Base-by-base conservation (phyloP, 176 grass and related monocot genomes). In the Pharus latifolius region DNA sequence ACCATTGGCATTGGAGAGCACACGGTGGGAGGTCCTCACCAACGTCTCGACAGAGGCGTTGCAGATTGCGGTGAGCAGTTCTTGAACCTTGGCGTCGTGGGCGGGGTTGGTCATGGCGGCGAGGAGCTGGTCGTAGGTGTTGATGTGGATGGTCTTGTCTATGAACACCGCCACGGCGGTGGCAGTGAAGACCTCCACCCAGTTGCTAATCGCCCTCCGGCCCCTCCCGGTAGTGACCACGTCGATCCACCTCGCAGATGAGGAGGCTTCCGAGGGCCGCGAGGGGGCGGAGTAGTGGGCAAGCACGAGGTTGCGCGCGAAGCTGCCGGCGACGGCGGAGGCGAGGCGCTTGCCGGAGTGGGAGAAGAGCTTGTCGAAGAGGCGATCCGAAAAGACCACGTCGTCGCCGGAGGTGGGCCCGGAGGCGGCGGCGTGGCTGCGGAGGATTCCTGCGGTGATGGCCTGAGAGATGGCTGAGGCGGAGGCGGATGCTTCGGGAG, bases 141-240 rank as follows among this genome's bases (percentile, higher is more conserved):
- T 98, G 81, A 98, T 90, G 76, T 98, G 85, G 66, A 90, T 92
- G 10, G 94, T 98, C 78, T 88, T 93, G 59, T 93, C 87, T 10
- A 98, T 82, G 79, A 92, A 98, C 26, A 98, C 81, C 10, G 78
- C 75, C 18, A 98, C 86, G 11, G 89, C 83, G 0, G 89, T 98
- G 56, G 89, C 85, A 18, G 91, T 77, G 49, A 98, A 92, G 7
- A 82, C 46, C 38, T 77, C 57, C 15, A 90, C 76, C 68, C 84
- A 84, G 69, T 86, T 80, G 18, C 63, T 35, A 19, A 98, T 83
- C 4, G 78, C 65, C 19, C 74, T 78, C 56, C 67, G 73, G 56
- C 74, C 71, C 19, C 69, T 77, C 65, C 60, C 67, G 1, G 60
- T 73, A 63, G 65, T 81, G 25, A 85, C 28, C 44, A 83, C 63